Conservation (phyloP, 768 basidiomycete genomes). For the Tephrocybe sp. region DNA sequence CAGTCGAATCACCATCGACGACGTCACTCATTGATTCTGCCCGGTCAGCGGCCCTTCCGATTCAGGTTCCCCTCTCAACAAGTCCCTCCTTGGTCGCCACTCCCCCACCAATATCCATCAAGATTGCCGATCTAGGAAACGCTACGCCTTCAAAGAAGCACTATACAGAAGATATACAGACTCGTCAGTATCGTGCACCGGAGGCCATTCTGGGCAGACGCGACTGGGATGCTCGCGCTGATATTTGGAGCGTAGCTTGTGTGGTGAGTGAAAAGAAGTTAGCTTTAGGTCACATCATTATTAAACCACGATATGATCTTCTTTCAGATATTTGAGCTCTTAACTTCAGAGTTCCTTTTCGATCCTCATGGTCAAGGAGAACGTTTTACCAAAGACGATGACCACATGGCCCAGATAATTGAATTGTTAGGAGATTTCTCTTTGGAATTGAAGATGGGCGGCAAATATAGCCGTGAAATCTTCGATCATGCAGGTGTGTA, state of each 20-base stretch:
- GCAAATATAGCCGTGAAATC: constrained; percentile 81
- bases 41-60: constrained; percentile 13
- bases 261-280: constrained; percentile 46
- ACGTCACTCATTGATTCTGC: constrained; percentile 18
- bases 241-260: constrained; percentile 92
- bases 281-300: too few relatives aligned
- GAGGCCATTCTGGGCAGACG: constrained; percentile 88
- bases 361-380: constrained; percentile 84
- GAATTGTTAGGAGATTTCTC: constrained; percentile 85
- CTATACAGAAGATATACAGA: constrained; percentile 95
- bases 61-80: constrained; percentile 25
- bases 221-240: constrained; percentile 84
- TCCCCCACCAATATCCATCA: constrained; percentile 67
- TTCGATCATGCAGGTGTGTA: constrained; percentile 71
- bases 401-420: constrained; percentile 94
- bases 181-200: constrained; percentile 93
- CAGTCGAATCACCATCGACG: constrained; percentile 29
- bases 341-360: constrained; percentile 91
- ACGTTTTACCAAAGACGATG: constrained; percentile 89
- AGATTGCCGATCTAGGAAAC: constrained; percentile 94
- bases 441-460: constrained; percentile 74
- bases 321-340: constrained; percentile 75
- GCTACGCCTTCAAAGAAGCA: constrained; percentile 90
- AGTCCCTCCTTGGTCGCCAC: constrained; percentile 9
- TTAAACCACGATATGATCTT: too few relatives aligned